Evolutionary conservation across 2,329 filamentous ascomycete genomes (phyloP), one percentile per base, ranked within the genome.

Genomic region (Aureobasidium lini): DNA sequence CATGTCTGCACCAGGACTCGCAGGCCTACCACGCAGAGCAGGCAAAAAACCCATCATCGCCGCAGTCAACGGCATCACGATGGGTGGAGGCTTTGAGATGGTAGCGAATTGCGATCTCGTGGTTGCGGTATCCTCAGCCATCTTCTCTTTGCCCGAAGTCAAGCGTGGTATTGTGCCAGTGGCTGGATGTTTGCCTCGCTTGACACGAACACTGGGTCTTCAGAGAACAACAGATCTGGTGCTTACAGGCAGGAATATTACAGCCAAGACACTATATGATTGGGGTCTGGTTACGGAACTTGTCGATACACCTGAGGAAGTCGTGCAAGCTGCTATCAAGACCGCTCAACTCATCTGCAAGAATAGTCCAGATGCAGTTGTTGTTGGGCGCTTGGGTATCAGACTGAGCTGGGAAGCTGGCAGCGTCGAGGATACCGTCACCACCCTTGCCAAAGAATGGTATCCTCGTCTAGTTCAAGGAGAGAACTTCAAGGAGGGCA

Each of bases 21-120:
- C 74, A 39, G 84, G 81, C 0, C 67, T 87, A 13, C 82, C 79
- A 42, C 73, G 79, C 42, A 74, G 84, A 11, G 70, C 70, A 11
- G 84, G 84, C 0, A 84, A 82, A 73, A 84, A 84, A 69, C 82
- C 82, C 1, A 75, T 84, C 47, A 81, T 84, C 66, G 81, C 80
- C 8, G 82, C 82, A 2, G 80, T 84, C 3, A 84, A 84, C 69
- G 82, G 82, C 0, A 76, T 79, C 61, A 80, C 80, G 1, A 71
- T 82, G 48, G 82, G 82, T 0, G 82, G 81, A 4, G 82, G 81
- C 0, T 83, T 82, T 63, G 81, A 84, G 69, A 79, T 82, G 64
- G 75, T 77, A 8, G 69, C 82, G 57, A 80, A 80, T 52, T 82
- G 79, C 79, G 80, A 82, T 62, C 71, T 84, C 66, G 77, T 82